These are phyloP conservation scores for Gardenia jasminoides DNA, from an alignment of 257 asterid genomes.

Conservation along the genomic window DNA sequence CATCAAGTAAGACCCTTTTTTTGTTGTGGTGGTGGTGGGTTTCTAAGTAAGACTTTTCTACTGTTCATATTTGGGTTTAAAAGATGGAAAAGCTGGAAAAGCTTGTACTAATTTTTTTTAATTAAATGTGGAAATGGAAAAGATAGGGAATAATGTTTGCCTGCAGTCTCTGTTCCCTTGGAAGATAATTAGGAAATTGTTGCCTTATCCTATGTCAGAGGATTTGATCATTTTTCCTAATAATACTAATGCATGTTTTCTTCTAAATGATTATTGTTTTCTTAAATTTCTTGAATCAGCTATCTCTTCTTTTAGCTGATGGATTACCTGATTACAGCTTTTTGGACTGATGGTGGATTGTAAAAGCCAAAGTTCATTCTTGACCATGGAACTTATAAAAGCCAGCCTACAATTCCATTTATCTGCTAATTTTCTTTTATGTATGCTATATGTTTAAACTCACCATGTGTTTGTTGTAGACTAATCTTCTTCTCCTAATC, in stretches of 20 bases:
- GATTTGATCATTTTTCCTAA: not conserved
- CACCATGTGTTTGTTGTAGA: not conserved
- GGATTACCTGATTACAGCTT: not conserved
- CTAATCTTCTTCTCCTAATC: slow-evolving; percentile 7
- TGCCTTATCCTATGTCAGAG: not conserved
- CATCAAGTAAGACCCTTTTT: slow-evolving; percentile 41
- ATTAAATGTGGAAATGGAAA: not conserved
- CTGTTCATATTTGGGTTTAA: not conserved
- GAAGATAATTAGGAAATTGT: not conserved
- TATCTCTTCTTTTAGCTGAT: not conserved
- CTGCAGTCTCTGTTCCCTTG: not conserved
- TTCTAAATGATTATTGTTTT: not conserved
- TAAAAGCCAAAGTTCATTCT: not conserved
- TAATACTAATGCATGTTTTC: not conserved
- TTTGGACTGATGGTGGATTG: not conserved
- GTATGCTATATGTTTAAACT: slow-evolving; percentile 5
- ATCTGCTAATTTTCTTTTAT: not conserved
- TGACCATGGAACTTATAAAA: not conserved
- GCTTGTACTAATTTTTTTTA: not conserved
- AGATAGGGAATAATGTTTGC: not conserved
- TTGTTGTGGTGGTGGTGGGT: not conserved
- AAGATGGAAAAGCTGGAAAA: not conserved
- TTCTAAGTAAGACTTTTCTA: slow-evolving; percentile 36
- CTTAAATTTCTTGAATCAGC: not conserved
- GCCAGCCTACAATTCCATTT: not conserved